These are phyloP conservation scores for Aspergillus brasiliensis DNA, from an alignment of 2,329 filamentous ascomycete genomes.

Conservation along the genomic window DNA sequence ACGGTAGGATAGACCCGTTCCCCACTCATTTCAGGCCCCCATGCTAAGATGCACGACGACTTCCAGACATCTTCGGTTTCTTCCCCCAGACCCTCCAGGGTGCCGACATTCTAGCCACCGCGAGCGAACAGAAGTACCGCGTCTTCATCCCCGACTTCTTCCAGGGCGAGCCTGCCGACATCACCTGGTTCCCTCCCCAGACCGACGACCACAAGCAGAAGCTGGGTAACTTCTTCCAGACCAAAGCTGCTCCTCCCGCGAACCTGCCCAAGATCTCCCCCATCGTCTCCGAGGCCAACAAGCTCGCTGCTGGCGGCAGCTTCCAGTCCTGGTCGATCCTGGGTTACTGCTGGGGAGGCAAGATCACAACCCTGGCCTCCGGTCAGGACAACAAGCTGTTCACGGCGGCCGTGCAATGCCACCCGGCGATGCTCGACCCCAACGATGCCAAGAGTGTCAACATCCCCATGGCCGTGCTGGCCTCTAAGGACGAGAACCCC, in stretches of 20 bases:
- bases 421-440: constrained; percentile 64
- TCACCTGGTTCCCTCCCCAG: constrained; percentile 62
- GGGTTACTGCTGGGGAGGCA: constrained; percentile 63
- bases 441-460: constrained; percentile 58
- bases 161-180: constrained; percentile 69
- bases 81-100: constrained; percentile 65
- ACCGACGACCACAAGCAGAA: constrained; percentile 63
- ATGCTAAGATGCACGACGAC: neutral
- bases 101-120: constrained; percentile 62
- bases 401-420: constrained; percentile 59
- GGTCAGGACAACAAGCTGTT: constrained; percentile 53
- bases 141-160: constrained; percentile 95
- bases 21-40: neutral
- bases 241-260: constrained; percentile 59
- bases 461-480: constrained; percentile 61
- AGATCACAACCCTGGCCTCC: constrained; percentile 60
- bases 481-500: constrained; percentile 59
- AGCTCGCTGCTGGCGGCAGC: constrained; percentile 39
- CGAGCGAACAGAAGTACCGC: constrained; percentile 69
- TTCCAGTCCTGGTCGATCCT: constrained; percentile 62
- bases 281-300: constrained; percentile 57
- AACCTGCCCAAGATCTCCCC: constrained; percentile 58
- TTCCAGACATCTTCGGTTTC: constrained; percentile 63
- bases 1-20: constrained; percentile 33
- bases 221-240: constrained; percentile 61